These are phyloP conservation scores for Fomitopsis pinicola DNA, from an alignment of 1,284 basidiomycete species.

Conservation along the genomic window DNA sequence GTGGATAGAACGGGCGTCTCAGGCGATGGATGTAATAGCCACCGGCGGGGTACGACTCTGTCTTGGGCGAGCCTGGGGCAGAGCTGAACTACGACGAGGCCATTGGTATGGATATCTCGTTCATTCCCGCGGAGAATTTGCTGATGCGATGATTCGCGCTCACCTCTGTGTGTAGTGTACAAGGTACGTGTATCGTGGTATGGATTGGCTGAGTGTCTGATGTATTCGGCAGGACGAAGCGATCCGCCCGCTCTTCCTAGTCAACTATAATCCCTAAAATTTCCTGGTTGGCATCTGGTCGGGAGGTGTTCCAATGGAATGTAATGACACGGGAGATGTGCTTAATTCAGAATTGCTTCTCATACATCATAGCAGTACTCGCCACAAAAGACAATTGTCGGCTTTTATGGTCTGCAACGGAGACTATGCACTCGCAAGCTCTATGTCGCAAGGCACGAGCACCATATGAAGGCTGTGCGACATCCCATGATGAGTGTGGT, in stretches of 20 bases:
- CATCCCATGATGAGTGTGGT: too few relatives aligned
- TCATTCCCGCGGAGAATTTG: too few relatives aligned
- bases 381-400: too few relatives aligned
- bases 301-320: too few relatives aligned
- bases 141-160: not conserved
- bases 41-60: constrained; percentile 20
- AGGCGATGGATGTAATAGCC: constrained; percentile 8
- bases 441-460: too few relatives aligned
- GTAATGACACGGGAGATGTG: too few relatives aligned
- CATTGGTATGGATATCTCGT: constrained; percentile 13
- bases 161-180: not conserved
- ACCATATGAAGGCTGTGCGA: too few relatives aligned
- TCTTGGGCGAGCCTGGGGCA: constrained; percentile 24
- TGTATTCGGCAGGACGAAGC: constrained; percentile 18
- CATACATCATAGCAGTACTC: too few relatives aligned
- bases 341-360: too few relatives aligned
- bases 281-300: too few relatives aligned
- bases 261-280: constrained; percentile 7
- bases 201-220: not conserved
- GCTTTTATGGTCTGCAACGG: too few relatives aligned
- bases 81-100: constrained; percentile 25
- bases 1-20: not conserved
- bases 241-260: constrained; percentile 19
- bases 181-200: not conserved
- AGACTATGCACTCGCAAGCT: too few relatives aligned